Conservation (phyloP, 257 asterid species). For the Galeopsis tetrahit region DNA sequence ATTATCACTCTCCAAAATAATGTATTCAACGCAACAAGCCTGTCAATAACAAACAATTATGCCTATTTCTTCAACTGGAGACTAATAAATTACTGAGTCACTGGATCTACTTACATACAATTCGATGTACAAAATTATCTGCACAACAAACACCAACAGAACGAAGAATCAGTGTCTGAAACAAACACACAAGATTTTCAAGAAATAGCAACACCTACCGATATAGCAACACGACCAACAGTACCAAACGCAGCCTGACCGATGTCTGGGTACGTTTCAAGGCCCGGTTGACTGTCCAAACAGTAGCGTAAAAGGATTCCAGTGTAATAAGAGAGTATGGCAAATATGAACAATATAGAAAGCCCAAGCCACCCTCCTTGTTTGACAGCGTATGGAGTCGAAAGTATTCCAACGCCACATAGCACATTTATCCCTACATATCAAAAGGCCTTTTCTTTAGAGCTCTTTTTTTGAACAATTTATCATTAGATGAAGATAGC, state of each 20-base stretch:
- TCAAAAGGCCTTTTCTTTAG: neutral
- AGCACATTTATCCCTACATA: conserved; percentile 82
- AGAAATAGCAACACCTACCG: conserved; percentile 35
- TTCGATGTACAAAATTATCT: conserved; percentile 85
- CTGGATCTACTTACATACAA: conserved; percentile 77
- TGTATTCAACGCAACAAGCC: conserved; percentile 92
- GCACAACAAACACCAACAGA: conserved; percentile 47
- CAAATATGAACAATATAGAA: conserved; percentile 69
- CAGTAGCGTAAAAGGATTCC: conserved; percentile 84
- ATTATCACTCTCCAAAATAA: conserved; percentile 90
- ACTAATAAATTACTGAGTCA: conserved; percentile 10
- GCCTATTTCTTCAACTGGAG: neutral
- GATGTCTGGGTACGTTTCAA: conserved; percentile 92
- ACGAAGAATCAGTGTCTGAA: conserved; percentile 34
- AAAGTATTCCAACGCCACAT: conserved; percentile 97
- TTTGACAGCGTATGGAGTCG: conserved; percentile 93
- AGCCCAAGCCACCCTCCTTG: conserved; percentile 98
- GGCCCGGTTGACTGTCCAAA: conserved; percentile 96
- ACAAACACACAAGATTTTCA: conserved; percentile 6
- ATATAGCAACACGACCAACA: conserved; percentile 73
- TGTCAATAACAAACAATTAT: conserved; percentile 36
- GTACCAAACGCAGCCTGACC: conserved; percentile 98
- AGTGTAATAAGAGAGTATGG: conserved; percentile 82
- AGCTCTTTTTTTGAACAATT: neutral
- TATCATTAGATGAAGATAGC: conserved; percentile 4